Evolutionary conservation across 2,329 filamentous ascomycete genomes (phyloP).

Genomic region (Bipolaris victoriae): DNA sequence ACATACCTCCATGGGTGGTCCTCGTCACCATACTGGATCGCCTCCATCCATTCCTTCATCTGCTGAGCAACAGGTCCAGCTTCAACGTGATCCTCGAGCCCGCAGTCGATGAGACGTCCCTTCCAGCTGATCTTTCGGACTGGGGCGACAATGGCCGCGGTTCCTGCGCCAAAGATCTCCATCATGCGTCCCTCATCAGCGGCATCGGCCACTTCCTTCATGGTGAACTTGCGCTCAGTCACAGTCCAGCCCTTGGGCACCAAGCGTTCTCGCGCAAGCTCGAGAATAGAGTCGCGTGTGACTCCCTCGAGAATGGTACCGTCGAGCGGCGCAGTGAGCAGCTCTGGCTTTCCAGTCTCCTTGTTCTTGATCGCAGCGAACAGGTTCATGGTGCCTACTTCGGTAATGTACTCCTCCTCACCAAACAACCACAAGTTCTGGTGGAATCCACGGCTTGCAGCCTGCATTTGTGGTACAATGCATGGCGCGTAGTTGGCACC

Average conservation of each 20-base stretch:
- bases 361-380: conserved; percentile 86
- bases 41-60: conserved; percentile 98
- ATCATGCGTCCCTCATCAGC: conserved; percentile 82
- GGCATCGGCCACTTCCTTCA: conserved; percentile 83
- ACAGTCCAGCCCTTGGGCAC: conserved; percentile 86
- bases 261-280: conserved; percentile 82
- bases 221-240: conserved; percentile 88
- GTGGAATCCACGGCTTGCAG: conserved; percentile 89
- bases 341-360: conserved; percentile 86
- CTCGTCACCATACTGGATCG: conserved; percentile 90
- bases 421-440: conserved; percentile 99
- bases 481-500: conserved; percentile 99
- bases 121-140: conserved; percentile 90
- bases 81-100: conserved; percentile 79
- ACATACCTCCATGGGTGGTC: conserved; percentile 83
- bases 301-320: conserved; percentile 97
- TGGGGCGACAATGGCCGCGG: conserved; percentile 91
- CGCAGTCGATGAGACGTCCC: conserved; percentile 80
- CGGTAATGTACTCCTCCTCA: conserved; percentile 92
- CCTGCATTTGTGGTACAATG: conserved; percentile 93
- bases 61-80: conserved; percentile 82
- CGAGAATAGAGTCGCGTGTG: conserved; percentile 88
- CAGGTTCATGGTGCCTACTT: conserved; percentile 99
- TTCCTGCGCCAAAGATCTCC: conserved; percentile 93
- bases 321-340: conserved; percentile 93